A percentile compares a stretch with the other conserved stretches of the same genome.
Conservation (phyloP, 805 yeast genomes). For the Citeromyces nyonsensis region DNA sequence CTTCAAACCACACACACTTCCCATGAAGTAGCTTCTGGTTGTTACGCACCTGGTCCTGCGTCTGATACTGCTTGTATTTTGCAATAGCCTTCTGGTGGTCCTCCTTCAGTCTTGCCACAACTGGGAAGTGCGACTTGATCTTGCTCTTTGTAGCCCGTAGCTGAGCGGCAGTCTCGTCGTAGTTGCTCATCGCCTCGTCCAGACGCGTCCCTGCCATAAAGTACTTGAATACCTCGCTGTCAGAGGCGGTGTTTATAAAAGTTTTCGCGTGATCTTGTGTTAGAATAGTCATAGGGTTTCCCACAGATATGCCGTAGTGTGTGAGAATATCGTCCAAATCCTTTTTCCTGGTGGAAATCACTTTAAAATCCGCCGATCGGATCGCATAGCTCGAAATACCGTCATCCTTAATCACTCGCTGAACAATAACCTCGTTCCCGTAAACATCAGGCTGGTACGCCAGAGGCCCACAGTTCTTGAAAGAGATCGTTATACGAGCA, state of each 20-base stretch:
- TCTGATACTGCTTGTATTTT: conserved; percentile 20
- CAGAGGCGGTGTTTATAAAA: conserved; percentile 65
- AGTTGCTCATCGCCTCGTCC: conserved; percentile 45
- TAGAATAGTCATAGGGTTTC: conserved; percentile 82
- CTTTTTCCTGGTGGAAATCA: conserved; percentile 42
- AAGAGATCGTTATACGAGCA: conserved; percentile 50
- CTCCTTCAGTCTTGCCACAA: conserved; percentile 19
- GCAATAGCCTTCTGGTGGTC: conserved; percentile 25
- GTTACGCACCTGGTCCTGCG: conserved; percentile 22
- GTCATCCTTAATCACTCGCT: conserved; percentile 42
- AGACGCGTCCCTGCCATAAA: conserved; percentile 74
- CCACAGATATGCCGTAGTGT: conserved; percentile 63
- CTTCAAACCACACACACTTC: conserved; percentile 32
- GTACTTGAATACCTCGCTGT: conserved; percentile 53
- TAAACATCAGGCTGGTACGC: conserved; percentile 47
- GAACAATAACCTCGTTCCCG: conserved; percentile 59
- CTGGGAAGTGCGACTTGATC: conserved; percentile 20
- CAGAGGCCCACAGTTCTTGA: conserved; percentile 52
- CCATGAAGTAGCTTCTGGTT: conserved; percentile 25
- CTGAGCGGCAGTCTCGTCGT: conserved; percentile 22
- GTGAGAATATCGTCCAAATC: conserved; percentile 56
- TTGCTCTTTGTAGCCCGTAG: conserved; percentile 19
- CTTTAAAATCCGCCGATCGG: conserved; percentile 31
- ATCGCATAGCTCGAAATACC: conserved; percentile 40
- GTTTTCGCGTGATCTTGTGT: conserved; percentile 92